phyloP scores from a whole-genome alignment of 768 basidiomycete species.

The Hericium erinaceus region DNA sequence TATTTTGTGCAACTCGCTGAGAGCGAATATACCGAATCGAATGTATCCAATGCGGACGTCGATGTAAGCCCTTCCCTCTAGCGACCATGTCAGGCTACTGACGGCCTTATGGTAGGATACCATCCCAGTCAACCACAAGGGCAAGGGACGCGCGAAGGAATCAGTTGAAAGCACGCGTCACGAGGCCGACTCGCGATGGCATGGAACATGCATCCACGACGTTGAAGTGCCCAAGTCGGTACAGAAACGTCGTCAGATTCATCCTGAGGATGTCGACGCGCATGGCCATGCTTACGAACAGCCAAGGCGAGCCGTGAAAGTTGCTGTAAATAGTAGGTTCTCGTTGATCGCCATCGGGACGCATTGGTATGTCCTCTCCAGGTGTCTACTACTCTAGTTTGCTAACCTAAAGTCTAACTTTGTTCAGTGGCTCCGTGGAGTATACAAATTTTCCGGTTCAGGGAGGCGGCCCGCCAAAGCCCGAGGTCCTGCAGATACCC shows the following conservation, averaged over 20 bases:
- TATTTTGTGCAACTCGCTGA: slow-evolving; percentile 67
- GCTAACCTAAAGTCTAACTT: slow-evolving; percentile 1
- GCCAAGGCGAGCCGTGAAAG: slow-evolving; percentile 52
- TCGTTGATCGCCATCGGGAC: slow-evolving; percentile 79
- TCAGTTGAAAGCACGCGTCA: slow-evolving; percentile 2
- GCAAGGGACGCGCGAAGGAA: slow-evolving; percentile 3
- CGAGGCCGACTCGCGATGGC: slow-evolving; percentile 34
- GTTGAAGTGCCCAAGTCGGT: slow-evolving; percentile 71
- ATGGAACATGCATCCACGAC: slow-evolving; percentile 73
- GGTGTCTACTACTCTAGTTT: not conserved
- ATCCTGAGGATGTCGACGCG: slow-evolving; percentile 32
- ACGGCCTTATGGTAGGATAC: not conserved
- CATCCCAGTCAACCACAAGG: not conserved
- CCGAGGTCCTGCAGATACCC: slow-evolving; percentile 55
- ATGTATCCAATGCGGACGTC: slow-evolving; percentile 11
- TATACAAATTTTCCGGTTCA: slow-evolving; percentile 61
- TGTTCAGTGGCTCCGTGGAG: slow-evolving; percentile 54
- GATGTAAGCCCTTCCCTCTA: not conserved
- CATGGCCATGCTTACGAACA: slow-evolving; percentile 41
- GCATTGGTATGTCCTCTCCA: slow-evolving; percentile 34
- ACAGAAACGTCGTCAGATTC: slow-evolving; percentile 59
- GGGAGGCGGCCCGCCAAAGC: slow-evolving; percentile 45
- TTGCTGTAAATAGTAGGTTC: slow-evolving; percentile 72
- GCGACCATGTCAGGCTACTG: not conserved
- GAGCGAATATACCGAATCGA: slow-evolving; percentile 16